Evolutionary conservation across 768 basidiomycete species (phyloP), one percentile per base, ranked within the genome.

Genomic region (Pulveroboletus sp.): DNA sequence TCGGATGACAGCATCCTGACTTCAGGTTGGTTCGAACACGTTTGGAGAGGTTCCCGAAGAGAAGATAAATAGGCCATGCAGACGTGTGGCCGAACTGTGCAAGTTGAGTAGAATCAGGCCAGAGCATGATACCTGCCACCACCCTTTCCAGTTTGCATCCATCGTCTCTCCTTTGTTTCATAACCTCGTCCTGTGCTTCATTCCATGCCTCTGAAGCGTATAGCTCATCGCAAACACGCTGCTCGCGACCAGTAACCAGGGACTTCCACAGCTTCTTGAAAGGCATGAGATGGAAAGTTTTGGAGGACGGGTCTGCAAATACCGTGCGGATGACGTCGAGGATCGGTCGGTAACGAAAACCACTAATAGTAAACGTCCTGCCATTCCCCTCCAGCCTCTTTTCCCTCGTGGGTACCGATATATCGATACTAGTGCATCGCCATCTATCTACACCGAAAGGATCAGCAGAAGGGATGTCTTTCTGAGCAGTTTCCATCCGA

Each of bases 61-160:
- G 57, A 5, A 60, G 33, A 45, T 64, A 66, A 3, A 62, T 37
- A 0, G 61, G 59, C 64, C 64, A 66, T 11, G 50, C 43, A 12
- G 53, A 57, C 4, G 45, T 47, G 27, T 57, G 54, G 0, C 54
- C 47, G 17, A 58, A 58, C 31, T 51, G 40, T 4, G 50, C 41
- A 3, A 55, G 43, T 7, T 31, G 46, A 2, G 52, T 61, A 0
- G 50, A 51, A 20, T 59, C 51, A 0, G 50, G 59, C 55, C 58
- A 57, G 9, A 63, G 40, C 57, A 63, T 61, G 1, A 63, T 16
- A 0, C 47, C 45, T 0, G 50, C 53, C 2, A 62, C 16, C 0
- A 59, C 60, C 16, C 54, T 31, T 29, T 60, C 46, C 3, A 63
- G 27, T 1, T 43, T 29, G 45, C 63, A 64, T 1, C 46, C 44